Evolutionary conservation across 495 filamentous ascomycete species (phyloP).

Genomic region (Haplographium delicatum): DNA sequence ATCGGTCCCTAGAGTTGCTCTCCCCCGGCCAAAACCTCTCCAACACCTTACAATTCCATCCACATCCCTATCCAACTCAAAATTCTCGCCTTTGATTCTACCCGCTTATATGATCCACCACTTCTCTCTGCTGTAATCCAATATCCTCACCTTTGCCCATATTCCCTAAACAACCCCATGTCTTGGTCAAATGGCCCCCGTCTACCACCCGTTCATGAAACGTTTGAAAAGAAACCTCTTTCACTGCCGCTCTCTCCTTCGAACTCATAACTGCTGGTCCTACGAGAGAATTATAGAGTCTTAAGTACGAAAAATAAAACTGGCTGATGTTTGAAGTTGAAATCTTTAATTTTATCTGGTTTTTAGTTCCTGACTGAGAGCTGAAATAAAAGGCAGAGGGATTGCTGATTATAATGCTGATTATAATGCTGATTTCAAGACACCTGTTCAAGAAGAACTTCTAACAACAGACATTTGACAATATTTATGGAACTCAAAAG

Average conservation of each 20-base stretch:
- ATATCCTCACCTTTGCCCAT: neutral
- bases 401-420: too few relatives aligned
- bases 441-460: too few relatives aligned
- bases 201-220: neutral
- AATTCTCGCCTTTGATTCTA: neutral
- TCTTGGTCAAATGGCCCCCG: neutral
- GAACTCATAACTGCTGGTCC: neutral
- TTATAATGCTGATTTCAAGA: too few relatives aligned
- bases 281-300: conserved; percentile 1
- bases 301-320: too few relatives aligned
- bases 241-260: conserved; percentile 1
- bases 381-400: too few relatives aligned
- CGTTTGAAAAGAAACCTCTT: too few relatives aligned
- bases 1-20: too few relatives aligned
- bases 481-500: too few relatives aligned
- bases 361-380: too few relatives aligned
- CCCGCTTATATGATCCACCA: neutral
- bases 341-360: too few relatives aligned
- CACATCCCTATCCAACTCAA: neutral
- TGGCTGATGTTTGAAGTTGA: too few relatives aligned
- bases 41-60: neutral
- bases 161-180: neutral
- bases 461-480: too few relatives aligned
- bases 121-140: neutral
- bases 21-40: neutral